Evolutionary conservation across 177 flowering plant species (phyloP), one percentile per base, ranked within the genome.

Genomic region (Tripterygium wilfordii): DNA sequence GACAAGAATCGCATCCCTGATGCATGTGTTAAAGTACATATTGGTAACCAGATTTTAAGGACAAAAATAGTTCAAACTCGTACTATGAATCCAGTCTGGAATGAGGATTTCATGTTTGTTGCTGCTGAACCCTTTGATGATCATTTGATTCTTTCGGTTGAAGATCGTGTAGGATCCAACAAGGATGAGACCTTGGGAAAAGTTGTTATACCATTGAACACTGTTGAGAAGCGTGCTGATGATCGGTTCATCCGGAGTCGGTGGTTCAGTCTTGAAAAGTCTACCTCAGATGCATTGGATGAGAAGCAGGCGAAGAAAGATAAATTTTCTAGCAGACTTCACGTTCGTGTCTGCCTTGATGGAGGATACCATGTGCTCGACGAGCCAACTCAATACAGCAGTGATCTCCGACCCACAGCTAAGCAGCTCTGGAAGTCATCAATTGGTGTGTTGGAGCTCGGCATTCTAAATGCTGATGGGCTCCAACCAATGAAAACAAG

Each of bases 71-170:
- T 65, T 39, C 79, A 71, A 43, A 23, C 76, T 13, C 70, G 67
- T 21, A 61, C 57, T 4, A 30, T 51, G 45, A 71, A 66, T 37
- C 67, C 73, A 8, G 8, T 57, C 0, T 82, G 88, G 88, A 76
- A 79, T 40, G 75, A 82, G 52, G 88, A 82, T 8, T n/a, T 76
- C 29, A 71, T 78, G 68, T 66, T 82, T 39, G 88, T 82, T 47
- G 79, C 77, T 50, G 77, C 88, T 53, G 88, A 82, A 51, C 88
- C 88, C 1, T 82, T 82, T 53, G 88, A 82, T 1, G 88, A 82
- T 32, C 72, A 49, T 31, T 43, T 82, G 59, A 48, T 76, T 21
- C 53, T 82, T 19, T 28, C 79, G 2, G 65, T 78, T 25, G 88
- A 76, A 56, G 80, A 76, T 22, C 72, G 71, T 9, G 62, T 66